Evolutionary conservation across 1,139 yeast genomes (phyloP).

Genomic region (Tardiomyces digboiensis): DNA sequence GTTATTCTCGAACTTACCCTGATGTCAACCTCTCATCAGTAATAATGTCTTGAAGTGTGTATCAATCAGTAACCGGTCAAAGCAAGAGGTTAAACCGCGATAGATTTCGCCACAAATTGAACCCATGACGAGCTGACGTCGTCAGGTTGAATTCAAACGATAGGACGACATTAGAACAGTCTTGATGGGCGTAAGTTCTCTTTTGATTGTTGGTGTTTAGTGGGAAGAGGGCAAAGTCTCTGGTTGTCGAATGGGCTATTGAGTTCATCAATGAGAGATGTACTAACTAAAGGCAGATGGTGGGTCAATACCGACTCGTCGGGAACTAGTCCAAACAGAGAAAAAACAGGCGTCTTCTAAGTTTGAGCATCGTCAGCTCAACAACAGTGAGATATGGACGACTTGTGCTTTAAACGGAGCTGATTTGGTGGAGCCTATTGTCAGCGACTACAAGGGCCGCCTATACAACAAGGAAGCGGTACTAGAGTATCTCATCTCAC

Average conservation of each 20-base stretch:
- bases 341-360: conserved; percentile 16
- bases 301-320: conserved; percentile 39
- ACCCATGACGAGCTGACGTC: too few species aligned
- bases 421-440: conserved; percentile 40
- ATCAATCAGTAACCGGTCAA: not conserved
- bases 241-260: not conserved
- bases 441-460: conserved; percentile 63
- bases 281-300: conserved; percentile 26
- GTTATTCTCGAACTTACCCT: not conserved
- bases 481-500: conserved; percentile 42
- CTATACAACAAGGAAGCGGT: conserved; percentile 63
- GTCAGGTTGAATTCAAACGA: too few species aligned
- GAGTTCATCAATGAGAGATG: not conserved
- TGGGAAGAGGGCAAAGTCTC: too few species aligned
- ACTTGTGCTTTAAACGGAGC: conserved; percentile 35
- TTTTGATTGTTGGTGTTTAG: too few species aligned
- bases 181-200: too few species aligned
- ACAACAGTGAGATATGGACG: conserved; percentile 29
- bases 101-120: not conserved
- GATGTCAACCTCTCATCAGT: not conserved
- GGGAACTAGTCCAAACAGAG: conserved; percentile 29
- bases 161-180: too few species aligned
- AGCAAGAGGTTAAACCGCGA: not conserved
- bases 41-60: not conserved
- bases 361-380: conserved; percentile 16